phyloP scores from a whole-genome alignment of 495 filamentous ascomycete species.

The Xanthoparmelia taractica region DNA sequence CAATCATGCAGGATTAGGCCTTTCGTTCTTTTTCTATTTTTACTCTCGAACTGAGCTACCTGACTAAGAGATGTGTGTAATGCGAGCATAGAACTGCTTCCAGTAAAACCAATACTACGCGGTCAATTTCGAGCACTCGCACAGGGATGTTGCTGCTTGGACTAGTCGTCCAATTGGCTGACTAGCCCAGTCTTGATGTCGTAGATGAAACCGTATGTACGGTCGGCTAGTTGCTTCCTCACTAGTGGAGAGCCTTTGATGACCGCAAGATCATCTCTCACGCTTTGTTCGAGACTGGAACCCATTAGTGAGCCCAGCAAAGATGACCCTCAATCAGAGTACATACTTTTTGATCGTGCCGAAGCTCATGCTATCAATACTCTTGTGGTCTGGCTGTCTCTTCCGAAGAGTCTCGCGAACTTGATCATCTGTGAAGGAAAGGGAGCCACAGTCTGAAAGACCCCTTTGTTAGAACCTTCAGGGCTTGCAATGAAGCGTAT shows the following conservation, averaged over 20 bases:
- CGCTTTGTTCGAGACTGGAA: constrained; percentile 25
- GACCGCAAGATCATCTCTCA: constrained; percentile 27
- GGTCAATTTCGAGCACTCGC: too few relatives aligned
- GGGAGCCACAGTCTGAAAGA: constrained; percentile 19
- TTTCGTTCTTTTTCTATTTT: too few relatives aligned
- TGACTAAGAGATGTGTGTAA: too few relatives aligned
- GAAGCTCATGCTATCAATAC: constrained; percentile 18
- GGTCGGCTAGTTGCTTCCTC: constrained; percentile 24
- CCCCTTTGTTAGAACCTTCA: not conserved
- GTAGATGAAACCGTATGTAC: constrained; percentile 27
- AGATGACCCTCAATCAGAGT: not conserved
- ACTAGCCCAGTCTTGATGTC: constrained; percentile 33
- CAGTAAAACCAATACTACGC: too few relatives aligned
- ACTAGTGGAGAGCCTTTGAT: constrained; percentile 25
- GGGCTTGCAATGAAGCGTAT: not conserved
- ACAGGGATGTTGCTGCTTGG: too few relatives aligned
- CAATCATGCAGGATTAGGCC: too few relatives aligned
- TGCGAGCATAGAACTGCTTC: too few relatives aligned
- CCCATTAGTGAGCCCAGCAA: not conserved
- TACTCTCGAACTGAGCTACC: too few relatives aligned
- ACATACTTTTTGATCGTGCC: constrained; percentile 16
- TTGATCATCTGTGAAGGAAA: constrained; percentile 11
- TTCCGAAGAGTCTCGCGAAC: constrained; percentile 12
- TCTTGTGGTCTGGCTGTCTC: not conserved
- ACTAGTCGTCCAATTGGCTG: constrained; percentile 1